Conservation (phyloP, 208 protist genomes). For the Crithidia thermophila region DNA sequence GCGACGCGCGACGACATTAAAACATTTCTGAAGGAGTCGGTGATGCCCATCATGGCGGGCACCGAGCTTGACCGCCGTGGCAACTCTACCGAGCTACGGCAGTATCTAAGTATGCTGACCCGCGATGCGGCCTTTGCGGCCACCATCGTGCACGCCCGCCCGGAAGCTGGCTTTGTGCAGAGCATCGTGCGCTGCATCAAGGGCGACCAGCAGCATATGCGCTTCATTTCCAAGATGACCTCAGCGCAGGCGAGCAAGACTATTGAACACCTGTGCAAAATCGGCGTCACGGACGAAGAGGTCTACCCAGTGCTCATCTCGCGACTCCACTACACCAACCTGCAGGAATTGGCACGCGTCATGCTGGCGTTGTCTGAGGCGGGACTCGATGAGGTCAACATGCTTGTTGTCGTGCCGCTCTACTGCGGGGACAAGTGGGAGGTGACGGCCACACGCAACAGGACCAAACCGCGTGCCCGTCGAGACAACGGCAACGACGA, state of each 20-base stretch:
- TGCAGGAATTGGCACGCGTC: constrained; percentile 69
- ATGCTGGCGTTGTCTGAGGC: constrained; percentile 75
- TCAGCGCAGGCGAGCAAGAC: constrained; percentile 79
- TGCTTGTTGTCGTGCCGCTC: constrained; percentile 67
- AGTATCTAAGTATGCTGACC: constrained; percentile 60
- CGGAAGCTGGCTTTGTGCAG: constrained; percentile 54
- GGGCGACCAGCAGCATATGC: constrained; percentile 71
- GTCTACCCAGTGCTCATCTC: constrained; percentile 62
- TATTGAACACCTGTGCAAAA: constrained; percentile 62
- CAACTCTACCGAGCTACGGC: constrained; percentile 51
- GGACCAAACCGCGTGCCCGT: background rate
- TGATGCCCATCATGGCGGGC: constrained; percentile 71
- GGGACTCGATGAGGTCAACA: constrained; percentile 51
- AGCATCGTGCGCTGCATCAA: constrained; percentile 63
- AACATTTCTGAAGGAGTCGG: constrained; percentile 52
- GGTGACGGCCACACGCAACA: constrained; percentile 1
- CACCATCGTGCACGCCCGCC: constrained; percentile 52
- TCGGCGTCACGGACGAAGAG: constrained; percentile 56
- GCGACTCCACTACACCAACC: constrained; percentile 56
- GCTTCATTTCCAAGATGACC: constrained; percentile 75
- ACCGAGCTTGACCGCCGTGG: constrained; percentile 65
- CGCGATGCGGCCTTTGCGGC: constrained; percentile 82
- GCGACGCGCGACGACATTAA: constrained; percentile 51
- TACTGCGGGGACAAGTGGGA: constrained; percentile 79
- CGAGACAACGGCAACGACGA: background rate